phyloP scores from a whole-genome alignment of 1,284 basidiomycete species.

The Sparassis latifolia region DNA sequence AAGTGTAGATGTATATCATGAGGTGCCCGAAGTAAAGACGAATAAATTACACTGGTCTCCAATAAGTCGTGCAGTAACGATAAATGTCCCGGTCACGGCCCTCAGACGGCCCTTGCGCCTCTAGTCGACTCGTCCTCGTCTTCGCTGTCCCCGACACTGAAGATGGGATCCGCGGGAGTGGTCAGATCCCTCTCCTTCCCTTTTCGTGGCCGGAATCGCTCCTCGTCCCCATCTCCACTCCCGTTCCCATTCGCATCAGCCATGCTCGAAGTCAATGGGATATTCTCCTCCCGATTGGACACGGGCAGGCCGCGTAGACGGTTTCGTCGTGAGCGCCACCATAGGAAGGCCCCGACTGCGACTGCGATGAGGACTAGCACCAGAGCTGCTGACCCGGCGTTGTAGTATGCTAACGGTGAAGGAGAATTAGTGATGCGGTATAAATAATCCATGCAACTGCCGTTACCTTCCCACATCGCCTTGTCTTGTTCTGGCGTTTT shows the following conservation, averaged over 20 bases:
- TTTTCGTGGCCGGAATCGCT: conserved; percentile 25
- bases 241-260: conserved; percentile 21
- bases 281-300: conserved; percentile 40
- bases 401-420: conserved; percentile 70
- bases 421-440: background rate
- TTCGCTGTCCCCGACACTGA: conserved; percentile 42
- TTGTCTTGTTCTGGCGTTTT: conserved; percentile 70
- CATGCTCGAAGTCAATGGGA: conserved; percentile 41
- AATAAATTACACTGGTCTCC: background rate
- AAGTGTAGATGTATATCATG: no score
- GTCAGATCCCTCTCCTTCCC: conserved; percentile 35
- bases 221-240: conserved; percentile 21
- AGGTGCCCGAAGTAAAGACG: no score
- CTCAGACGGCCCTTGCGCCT: background rate
- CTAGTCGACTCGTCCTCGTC: conserved; percentile 28
- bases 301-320: conserved; percentile 33
- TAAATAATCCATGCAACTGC: background rate
- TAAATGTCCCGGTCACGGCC: conserved; percentile 2
- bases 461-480: conserved; percentile 79
- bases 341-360: conserved; percentile 68
- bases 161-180: conserved; percentile 29
- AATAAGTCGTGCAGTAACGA: background rate
- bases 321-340: conserved; percentile 58
- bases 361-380: conserved; percentile 72
- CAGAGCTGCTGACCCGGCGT: conserved; percentile 82